Conservation (phyloP, 2,329 filamentous ascomycete genomes). For the Alternaria longipes region DNA sequence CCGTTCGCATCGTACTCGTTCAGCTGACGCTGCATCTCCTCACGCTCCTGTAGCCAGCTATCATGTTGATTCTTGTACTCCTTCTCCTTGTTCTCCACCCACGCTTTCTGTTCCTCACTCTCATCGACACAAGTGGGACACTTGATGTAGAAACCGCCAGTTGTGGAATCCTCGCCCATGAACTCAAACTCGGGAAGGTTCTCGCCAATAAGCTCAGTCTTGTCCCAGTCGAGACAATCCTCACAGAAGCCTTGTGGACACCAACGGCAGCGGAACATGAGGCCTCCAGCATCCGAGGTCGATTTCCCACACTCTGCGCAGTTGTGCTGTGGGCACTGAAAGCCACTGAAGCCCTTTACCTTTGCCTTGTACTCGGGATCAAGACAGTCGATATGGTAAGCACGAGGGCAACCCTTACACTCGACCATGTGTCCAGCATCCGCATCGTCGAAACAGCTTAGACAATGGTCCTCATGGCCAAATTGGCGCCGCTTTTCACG, state of each 20-base stretch:
- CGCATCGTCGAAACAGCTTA: conserved; percentile 56
- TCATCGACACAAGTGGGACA: conserved; percentile 56
- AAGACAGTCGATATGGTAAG: conserved; percentile 64
- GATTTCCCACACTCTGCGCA: conserved; percentile 64
- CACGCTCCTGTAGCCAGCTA: conserved; percentile 30
- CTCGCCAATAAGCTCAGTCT: conserved; percentile 61
- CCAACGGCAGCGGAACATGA: conserved; percentile 64
- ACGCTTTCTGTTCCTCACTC: conserved; percentile 32
- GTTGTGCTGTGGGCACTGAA: conserved; percentile 65
- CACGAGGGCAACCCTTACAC: conserved; percentile 64
- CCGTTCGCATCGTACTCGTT: conserved; percentile 21
- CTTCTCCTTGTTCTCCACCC: conserved; percentile 34
- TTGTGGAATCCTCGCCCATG: conserved; percentile 55
- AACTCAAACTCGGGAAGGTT: conserved; percentile 63
- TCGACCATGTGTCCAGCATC: conserved; percentile 58
- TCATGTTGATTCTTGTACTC: conserved; percentile 37
- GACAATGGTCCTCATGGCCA: conserved; percentile 61
- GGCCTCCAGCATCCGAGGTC: conserved; percentile 59
- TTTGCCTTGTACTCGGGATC: conserved; percentile 53
- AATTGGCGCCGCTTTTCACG: conserved; percentile 60
- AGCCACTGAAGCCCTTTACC: conserved; percentile 56
- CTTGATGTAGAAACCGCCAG: conserved; percentile 62
- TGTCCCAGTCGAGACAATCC: conserved; percentile 65
- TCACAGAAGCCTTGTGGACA: conserved; percentile 67
- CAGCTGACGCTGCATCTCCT: conserved; percentile 23